Conservation (phyloP, 257 asterid species). For the Penstemon davidsonii region DNA sequence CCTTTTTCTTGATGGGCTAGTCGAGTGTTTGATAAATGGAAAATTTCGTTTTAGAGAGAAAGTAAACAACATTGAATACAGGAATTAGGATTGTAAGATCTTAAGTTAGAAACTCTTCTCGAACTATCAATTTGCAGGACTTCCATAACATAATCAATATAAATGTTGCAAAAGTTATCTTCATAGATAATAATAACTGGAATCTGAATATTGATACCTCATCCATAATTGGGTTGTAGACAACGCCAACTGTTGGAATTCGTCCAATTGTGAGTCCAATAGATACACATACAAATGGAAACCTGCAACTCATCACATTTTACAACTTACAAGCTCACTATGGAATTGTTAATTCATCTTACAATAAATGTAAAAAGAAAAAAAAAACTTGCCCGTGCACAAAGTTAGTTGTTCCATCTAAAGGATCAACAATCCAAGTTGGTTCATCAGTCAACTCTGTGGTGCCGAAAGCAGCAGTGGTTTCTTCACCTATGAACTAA, state of each 20-base stretch:
- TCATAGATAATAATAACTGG: neutral
- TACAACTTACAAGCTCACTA: conserved; percentile 19
- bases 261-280: conserved; percentile 79
- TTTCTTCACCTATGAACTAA: conserved; percentile 97
- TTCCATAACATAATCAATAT: neutral
- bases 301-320: conserved; percentile 45
- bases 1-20: too few relatives aligned
- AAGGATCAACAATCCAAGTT: conserved; percentile 97
- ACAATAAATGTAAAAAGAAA: conserved; percentile 15
- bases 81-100: too few relatives aligned
- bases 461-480: conserved; percentile 78
- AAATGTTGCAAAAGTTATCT: conserved; percentile 17
- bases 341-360: neutral
- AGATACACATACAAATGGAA: conserved; percentile 86
- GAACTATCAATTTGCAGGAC: conserved; percentile 5
- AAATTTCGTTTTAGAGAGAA: too few relatives aligned
- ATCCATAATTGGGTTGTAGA: conserved; percentile 78
- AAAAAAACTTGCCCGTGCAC: conserved; percentile 75
- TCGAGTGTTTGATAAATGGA: too few relatives aligned
- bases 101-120: too few relatives aligned
- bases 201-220: conserved; percentile 51
- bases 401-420: conserved; percentile 96
- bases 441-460: conserved; percentile 85
- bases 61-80: too few relatives aligned
- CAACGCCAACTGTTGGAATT: conserved; percentile 77